These are phyloP conservation scores for Hagleromyces aurorensis DNA, from an alignment of 805 yeast genomes.

Conservation along the genomic window DNA sequence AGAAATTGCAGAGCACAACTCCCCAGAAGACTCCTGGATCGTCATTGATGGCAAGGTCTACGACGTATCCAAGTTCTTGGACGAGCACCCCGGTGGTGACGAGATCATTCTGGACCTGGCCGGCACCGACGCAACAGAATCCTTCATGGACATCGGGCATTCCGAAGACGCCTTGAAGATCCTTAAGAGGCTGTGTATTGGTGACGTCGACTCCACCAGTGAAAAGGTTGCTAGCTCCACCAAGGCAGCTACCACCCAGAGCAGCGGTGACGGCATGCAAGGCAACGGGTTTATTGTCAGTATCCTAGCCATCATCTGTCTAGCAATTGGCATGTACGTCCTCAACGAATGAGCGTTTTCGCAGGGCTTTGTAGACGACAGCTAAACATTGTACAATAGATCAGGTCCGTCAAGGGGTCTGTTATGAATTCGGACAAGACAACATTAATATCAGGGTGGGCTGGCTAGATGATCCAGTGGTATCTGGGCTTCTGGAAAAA, in stretches of 20 bases:
- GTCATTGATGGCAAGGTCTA: slow-evolving; percentile 76
- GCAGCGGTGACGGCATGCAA: slow-evolving; percentile 63
- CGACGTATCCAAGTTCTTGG: slow-evolving; percentile 57
- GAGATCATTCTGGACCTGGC: slow-evolving; percentile 74
- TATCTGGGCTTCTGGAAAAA: too few relatives aligned
- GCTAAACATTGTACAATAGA: too few relatives aligned
- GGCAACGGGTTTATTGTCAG: slow-evolving; percentile 71
- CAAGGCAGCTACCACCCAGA: slow-evolving; percentile 31
- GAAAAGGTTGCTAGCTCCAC: slow-evolving; percentile 34
- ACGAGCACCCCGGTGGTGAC: slow-evolving; percentile 71
- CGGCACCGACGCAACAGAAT: slow-evolving; percentile 76
- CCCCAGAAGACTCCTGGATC: slow-evolving; percentile 79
- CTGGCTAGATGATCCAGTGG: too few relatives aligned
- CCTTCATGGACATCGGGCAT: slow-evolving; percentile 91
- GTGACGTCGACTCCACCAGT: slow-evolving; percentile 66
- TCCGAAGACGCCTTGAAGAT: slow-evolving; percentile 90
- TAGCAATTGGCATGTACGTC: slow-evolving; percentile 19
- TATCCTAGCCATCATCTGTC: slow-evolving; percentile 51
- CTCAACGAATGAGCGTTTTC: too few relatives aligned
- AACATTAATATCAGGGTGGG: too few relatives aligned
- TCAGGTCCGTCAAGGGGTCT: too few relatives aligned
- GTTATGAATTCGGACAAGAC: too few relatives aligned
- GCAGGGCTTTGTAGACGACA: too few relatives aligned
- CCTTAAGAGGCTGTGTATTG: slow-evolving; percentile 60
- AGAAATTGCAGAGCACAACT: slow-evolving; percentile 65